These are phyloP conservation scores for Chaetomium globosum DNA, from an alignment of 2,329 filamentous ascomycete genomes.

Conservation along the genomic window DNA sequence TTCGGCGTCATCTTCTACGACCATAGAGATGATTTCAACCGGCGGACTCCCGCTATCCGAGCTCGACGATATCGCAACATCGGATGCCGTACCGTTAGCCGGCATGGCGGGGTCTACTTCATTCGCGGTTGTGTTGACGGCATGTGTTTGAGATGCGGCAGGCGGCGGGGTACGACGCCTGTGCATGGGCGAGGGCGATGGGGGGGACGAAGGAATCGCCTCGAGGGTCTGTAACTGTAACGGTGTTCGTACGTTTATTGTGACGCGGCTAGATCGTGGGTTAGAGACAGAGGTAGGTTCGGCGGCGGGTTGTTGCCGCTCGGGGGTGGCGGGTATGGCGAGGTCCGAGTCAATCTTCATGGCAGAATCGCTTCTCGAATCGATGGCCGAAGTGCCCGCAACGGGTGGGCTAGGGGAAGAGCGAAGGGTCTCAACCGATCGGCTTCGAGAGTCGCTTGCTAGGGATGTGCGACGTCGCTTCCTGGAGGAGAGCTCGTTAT, in stretches of 20 bases:
- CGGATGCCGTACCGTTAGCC: conserved; percentile 36
- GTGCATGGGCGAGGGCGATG: conserved; percentile 43
- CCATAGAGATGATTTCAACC: conserved; percentile 48
- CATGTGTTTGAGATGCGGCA: conserved; percentile 34
- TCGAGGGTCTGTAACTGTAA: conserved; percentile 47
- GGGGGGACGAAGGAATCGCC: conserved; percentile 48
- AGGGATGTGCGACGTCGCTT: conserved; percentile 65
- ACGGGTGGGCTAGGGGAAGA: conserved; percentile 40
- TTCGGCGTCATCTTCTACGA: conserved; percentile 44
- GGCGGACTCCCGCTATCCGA: conserved; percentile 50
- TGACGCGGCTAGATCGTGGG: conserved; percentile 60
- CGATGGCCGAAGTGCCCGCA: conserved; percentile 38
- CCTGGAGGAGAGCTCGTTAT: conserved; percentile 57
- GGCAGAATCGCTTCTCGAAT: conserved; percentile 40
- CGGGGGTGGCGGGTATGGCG: conserved; percentile 49
- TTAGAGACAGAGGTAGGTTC: conserved; percentile 44
- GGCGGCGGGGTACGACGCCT: conserved; percentile 33
- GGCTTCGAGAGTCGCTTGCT: conserved; percentile 55
- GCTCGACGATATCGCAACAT: conserved; percentile 43
- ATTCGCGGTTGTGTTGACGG: conserved; percentile 52
- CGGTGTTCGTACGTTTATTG: conserved; percentile 60
- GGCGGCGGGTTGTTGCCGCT: conserved; percentile 41
- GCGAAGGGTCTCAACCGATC: conserved; percentile 51
- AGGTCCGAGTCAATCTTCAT: conserved; percentile 50
- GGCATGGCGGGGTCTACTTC: conserved; percentile 47